Percentiles rank a stretch among this genome's conserved stretches.
Conservation (phyloP, 169 alveolate species). For the Toxoplasma gondii region DNA sequence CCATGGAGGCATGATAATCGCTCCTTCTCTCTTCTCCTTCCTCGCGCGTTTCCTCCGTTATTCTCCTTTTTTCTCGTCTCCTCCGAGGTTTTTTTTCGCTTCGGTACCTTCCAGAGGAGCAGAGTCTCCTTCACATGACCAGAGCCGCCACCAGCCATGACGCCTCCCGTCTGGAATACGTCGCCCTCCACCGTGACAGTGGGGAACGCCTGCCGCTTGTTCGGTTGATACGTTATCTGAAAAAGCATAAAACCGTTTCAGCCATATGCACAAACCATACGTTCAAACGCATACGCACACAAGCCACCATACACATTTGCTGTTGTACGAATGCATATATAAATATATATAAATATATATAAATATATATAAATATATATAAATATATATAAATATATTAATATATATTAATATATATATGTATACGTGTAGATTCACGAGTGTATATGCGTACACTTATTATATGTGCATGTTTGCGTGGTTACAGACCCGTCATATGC, state of each 20-base stretch:
- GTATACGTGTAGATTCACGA: no score
- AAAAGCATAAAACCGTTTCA: background rate
- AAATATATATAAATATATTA: no score
- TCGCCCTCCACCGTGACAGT: slow-evolving; percentile 64
- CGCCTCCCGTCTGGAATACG: slow-evolving; percentile 56
- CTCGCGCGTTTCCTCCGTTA: background rate
- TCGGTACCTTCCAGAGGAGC: slow-evolving; percentile 45
- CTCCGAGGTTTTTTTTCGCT: background rate
- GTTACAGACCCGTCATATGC: no score
- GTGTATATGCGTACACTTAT: no score
- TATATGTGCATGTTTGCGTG: no score
- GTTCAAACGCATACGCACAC: background rate
- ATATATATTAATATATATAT: no score
- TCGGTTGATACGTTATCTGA: slow-evolving; percentile 59
- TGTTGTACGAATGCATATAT: background rate
- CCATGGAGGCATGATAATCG: no score
- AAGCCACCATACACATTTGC: background rate
- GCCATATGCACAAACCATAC: background rate
- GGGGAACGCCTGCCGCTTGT: slow-evolving; percentile 57
- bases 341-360: background rate
- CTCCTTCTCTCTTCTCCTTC: background rate
- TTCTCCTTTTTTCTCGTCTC: background rate
- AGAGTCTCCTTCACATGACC: slow-evolving; percentile 46
- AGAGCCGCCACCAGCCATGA: slow-evolving; percentile 58
- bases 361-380: background rate